Conservation (phyloP, 768 basidiomycete species). For the Phallus indusiatus region DNA sequence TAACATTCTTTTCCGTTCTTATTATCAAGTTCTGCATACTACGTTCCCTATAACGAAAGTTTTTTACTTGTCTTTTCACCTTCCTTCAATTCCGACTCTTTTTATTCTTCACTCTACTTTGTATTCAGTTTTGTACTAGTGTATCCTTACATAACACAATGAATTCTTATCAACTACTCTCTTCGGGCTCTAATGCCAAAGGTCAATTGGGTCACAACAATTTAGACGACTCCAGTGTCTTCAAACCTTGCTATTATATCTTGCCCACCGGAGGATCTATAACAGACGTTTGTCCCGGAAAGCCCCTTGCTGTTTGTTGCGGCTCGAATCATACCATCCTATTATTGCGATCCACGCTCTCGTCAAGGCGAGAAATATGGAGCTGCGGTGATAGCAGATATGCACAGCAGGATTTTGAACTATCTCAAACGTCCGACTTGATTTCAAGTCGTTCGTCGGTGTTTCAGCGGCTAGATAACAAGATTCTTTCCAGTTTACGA, state of each 20-base stretch:
- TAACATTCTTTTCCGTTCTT: constrained; percentile 11
- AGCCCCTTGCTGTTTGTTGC: constrained; percentile 38
- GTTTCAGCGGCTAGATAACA: constrained; percentile 38
- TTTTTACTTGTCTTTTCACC: not conserved
- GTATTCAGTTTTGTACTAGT: not conserved
- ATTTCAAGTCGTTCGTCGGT: constrained; percentile 16
- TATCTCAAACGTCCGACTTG: constrained; percentile 17
- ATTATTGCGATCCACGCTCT: constrained; percentile 33
- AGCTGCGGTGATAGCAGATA: constrained; percentile 61
- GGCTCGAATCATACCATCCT: constrained; percentile 78
- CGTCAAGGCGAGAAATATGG: constrained; percentile 41
- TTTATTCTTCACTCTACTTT: not conserved
- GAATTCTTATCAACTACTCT: constrained; percentile 19
- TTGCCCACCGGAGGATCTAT: not conserved
- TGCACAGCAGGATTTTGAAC: constrained; percentile 61
- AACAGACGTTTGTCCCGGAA: not conserved
- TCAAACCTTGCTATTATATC: constrained; percentile 29
- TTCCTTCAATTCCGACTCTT: not conserved
- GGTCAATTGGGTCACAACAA: constrained; percentile 37
- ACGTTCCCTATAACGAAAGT: not conserved
- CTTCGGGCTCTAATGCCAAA: constrained; percentile 40
- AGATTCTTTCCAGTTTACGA: constrained; percentile 24
- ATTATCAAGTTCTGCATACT: not conserved
- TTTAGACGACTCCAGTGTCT: constrained; percentile 30
- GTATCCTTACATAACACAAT: not conserved